phyloP scores from a whole-genome alignment of 1,139 yeast genomes.

The Candida albicans region DNA sequence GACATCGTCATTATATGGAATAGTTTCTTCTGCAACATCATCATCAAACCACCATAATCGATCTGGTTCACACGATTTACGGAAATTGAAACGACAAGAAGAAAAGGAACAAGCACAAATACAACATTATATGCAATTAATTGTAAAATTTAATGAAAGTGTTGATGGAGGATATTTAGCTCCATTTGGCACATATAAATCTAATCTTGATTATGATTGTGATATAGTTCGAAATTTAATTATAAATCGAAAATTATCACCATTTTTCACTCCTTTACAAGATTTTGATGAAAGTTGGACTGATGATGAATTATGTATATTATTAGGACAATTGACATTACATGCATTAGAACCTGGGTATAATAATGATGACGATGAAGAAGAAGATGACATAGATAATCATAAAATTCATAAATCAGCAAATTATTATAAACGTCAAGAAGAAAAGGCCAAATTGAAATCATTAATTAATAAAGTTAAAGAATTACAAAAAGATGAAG shows the following conservation, averaged over 20 bases:
- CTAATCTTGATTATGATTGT: slow-evolving; percentile 73
- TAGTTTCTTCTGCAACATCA: slow-evolving; percentile 2
- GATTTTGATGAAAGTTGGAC: slow-evolving; percentile 78
- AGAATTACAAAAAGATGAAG: slow-evolving; percentile 55
- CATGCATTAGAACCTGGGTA: slow-evolving; percentile 63
- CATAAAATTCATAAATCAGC: slow-evolving; percentile 57
- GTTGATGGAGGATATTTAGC: slow-evolving; percentile 84
- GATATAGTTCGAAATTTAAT: slow-evolving; percentile 69
- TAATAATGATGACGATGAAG: slow-evolving; percentile 53
- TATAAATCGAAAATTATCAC: slow-evolving; percentile 65
- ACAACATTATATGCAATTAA: slow-evolving; percentile 52
- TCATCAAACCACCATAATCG: slow-evolving; percentile 9
- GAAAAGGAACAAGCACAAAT: slow-evolving; percentile 56
- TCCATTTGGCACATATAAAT: slow-evolving; percentile 82
- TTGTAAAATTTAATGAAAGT: slow-evolving; percentile 58
- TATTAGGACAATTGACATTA: slow-evolving; percentile 53
- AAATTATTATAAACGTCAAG: slow-evolving; percentile 52
- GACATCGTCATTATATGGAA: slow-evolving; percentile 6
- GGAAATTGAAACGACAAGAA: slow-evolving; percentile 34
- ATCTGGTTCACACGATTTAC: slow-evolving; percentile 22
- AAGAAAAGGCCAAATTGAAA: slow-evolving; percentile 52
- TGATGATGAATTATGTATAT: slow-evolving; percentile 63
- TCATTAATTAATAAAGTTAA: slow-evolving; percentile 49
- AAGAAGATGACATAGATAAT: slow-evolving; percentile 51
- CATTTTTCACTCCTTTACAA: slow-evolving; percentile 87